Base-by-base conservation (phyloP, 179 eudicot genomes). In the Patellifolia procumbens region DNA sequence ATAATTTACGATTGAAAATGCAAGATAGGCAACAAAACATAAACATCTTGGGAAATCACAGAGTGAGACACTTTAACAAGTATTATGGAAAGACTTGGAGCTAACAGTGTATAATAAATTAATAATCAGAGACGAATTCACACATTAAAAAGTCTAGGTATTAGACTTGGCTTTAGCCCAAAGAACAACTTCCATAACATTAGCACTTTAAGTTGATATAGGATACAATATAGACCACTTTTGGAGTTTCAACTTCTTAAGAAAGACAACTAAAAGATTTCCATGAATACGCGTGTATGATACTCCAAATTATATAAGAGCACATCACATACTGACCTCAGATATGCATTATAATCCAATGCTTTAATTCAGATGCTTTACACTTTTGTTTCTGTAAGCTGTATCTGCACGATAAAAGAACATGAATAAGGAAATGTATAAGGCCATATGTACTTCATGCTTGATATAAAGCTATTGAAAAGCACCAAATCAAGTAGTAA, bases 251-350 rank as follows among this genome's bases (percentile, higher is more conserved):
- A 62, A 2, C 9, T 32, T 17, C 24, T 5, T 2, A 32, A 5
- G 1, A 62, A 17, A 15, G 42, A 37, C 42, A 0, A 6, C n/a
- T 7, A 62, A 12, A 62, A 19, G 20, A 17, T 22, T 8, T 8
- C 0, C 1, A 65, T 2, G 49, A n/a, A 19, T 5, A 65, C 28
- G 7, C 17, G 0, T 12, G 31, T 13, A 9, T 1, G 39, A 73
- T 15, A 53, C 26, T 58, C 19, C 56, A 19, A 26, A 59, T 19
- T 24, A 59, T n/a, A 3, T 59, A 59, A 20, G 0, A 22, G 32
- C 66, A 35, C 19, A 31, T 51, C 45, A 20, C 15, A 9, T 55
- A 53, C 65, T 56, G 49, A 72, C 75, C 75, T 72, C 66, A 37
- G 17, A 24, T 22, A 37, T 31, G 59, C 60, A 70, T 70, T n/a